Evolutionary conservation across 208 protist species (phyloP).

Genomic region (Eutreptiella sp.): DNA sequence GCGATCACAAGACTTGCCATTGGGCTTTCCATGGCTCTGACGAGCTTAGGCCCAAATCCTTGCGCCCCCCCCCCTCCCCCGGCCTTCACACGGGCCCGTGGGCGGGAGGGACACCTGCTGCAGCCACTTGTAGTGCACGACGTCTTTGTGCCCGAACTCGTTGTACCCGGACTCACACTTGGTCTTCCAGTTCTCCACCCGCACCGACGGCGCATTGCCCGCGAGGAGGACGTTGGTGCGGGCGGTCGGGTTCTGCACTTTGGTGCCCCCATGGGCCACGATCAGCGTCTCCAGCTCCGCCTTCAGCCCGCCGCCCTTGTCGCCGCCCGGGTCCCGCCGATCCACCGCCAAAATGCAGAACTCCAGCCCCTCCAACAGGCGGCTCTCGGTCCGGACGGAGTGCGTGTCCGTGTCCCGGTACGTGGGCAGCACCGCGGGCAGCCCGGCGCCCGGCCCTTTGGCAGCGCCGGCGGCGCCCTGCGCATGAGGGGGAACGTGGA

Average conservation of each 20-base stretch:
- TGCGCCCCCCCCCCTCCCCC: too few relatives aligned
- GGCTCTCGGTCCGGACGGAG: not conserved
- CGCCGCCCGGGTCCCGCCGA: too few relatives aligned
- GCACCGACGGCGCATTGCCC: conserved; percentile 16
- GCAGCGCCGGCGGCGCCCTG: too few relatives aligned
- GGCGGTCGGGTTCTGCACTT: conserved; percentile 41
- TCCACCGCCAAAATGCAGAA: conserved; percentile 24
- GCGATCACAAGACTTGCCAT: too few relatives aligned
- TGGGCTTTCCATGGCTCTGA: too few relatives aligned
- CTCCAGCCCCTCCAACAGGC: conserved; percentile 8
- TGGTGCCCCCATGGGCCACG: conserved; percentile 40
- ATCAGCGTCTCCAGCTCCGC: conserved; percentile 38
- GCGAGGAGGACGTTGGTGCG: conserved; percentile 38
- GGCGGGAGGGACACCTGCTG: too few relatives aligned
- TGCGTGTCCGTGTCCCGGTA: not conserved
- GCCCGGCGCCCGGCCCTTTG: conserved; percentile 27
- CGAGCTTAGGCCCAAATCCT: too few relatives aligned
- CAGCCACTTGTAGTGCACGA: conserved; percentile 39
- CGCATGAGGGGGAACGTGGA: too few relatives aligned
- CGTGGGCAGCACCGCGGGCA: conserved; percentile 13
- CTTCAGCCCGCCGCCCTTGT: conserved; percentile 11
- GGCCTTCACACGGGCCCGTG: too few relatives aligned
- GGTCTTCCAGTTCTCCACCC: conserved; percentile 39
- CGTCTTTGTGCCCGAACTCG: conserved; percentile 8
- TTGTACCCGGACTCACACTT: not conserved